A percentile compares a stretch with the other conserved stretches of the same genome.
phyloP scores from a whole-genome alignment of 495 filamentous ascomycete genomes.

The Penicillium cinerascens region DNA sequence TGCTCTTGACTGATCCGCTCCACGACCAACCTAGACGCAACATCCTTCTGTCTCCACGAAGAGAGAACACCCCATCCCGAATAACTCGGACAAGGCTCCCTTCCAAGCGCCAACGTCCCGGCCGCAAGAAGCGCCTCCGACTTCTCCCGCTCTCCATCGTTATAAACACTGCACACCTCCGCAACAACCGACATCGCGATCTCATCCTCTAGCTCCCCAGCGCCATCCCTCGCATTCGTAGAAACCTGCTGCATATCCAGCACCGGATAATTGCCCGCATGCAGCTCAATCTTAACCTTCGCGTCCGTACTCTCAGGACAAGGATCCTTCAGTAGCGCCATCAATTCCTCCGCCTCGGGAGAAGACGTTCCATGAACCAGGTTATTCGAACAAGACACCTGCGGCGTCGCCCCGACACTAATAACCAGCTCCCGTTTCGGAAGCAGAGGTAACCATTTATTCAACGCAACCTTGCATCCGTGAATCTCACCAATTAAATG shows the following conservation, averaged over 20 bases:
- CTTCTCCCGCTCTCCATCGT: conserved; percentile 36
- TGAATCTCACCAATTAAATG: conserved; percentile 60
- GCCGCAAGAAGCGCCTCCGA: conserved; percentile 69
- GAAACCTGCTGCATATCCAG: conserved; percentile 82
- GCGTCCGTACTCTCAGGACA: conserved; percentile 17
- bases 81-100: conserved; percentile 72
- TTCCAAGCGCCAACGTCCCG: conserved; percentile 68
- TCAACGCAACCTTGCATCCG: conserved; percentile 49
- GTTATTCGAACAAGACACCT: conserved; percentile 57
- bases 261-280: conserved; percentile 70
- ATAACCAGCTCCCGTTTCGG: conserved; percentile 49
- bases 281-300: conserved; percentile 55
- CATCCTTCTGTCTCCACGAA: conserved; percentile 46
- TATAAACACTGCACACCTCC: conserved; percentile 71
- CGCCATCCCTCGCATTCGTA: conserved; percentile 53
- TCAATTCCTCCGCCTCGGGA: conserved; percentile 19
- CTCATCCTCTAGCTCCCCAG: conserved; percentile 43
- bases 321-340: conserved; percentile 17
- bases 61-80: conserved; percentile 70
- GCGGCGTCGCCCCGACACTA: conserved; percentile 80
- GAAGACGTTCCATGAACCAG: conserved; percentile 20
- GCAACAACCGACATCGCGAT: conserved; percentile 68
- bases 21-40: conserved; percentile 21
- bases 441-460: conserved; percentile 26
- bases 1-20: conserved; percentile 39